Evolutionary conservation across 2,329 filamentous ascomycete species (phyloP).

Genomic region (Tolypocladium cylindrosporum): DNA sequence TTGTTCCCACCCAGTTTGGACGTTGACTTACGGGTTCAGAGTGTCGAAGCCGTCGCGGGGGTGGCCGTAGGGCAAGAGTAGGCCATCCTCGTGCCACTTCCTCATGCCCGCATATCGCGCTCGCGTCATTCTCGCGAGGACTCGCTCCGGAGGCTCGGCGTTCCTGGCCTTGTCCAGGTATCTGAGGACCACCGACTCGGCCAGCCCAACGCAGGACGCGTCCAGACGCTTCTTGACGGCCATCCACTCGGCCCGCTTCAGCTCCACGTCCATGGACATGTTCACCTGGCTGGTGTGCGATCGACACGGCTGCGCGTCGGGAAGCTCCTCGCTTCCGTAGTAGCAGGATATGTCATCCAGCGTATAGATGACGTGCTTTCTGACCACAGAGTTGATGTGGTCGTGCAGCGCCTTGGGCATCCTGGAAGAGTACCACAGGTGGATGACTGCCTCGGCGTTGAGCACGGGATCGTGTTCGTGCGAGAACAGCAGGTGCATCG

Average conservation of each 20-base stretch:
- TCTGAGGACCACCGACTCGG: not conserved
- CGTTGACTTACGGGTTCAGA: constrained; percentile 12
- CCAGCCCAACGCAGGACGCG: not conserved
- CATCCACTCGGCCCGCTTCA: constrained; percentile 4
- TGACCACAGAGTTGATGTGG: constrained; percentile 6
- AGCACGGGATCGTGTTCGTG: constrained; percentile 1
- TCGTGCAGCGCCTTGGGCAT: constrained; percentile 4
- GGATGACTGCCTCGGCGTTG: constrained; percentile 13
- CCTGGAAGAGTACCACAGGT: constrained; percentile 16
- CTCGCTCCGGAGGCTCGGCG: not conserved
- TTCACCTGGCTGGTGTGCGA: constrained; percentile 1
- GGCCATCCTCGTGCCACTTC: constrained; percentile 12
- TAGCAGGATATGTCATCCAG: not conserved
- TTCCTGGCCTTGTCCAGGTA: constrained; percentile 3
- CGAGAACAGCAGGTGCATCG: constrained; percentile 7
- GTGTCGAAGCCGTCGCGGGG: constrained; percentile 6
- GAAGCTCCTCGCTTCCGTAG: not conserved
- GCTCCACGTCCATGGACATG: constrained; percentile 1
- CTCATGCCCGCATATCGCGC: constrained; percentile 6
- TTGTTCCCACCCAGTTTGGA: not conserved
- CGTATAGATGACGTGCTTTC: not conserved
- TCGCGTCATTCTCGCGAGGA: constrained; percentile 8
- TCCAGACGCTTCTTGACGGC: not conserved
- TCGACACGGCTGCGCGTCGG: not conserved
- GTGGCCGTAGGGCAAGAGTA: constrained; percentile 13